Evolutionary conservation across 768 basidiomycete genomes (phyloP), one percentile per base, ranked within the genome.

Genomic region (Multifurca ochricompacta): DNA sequence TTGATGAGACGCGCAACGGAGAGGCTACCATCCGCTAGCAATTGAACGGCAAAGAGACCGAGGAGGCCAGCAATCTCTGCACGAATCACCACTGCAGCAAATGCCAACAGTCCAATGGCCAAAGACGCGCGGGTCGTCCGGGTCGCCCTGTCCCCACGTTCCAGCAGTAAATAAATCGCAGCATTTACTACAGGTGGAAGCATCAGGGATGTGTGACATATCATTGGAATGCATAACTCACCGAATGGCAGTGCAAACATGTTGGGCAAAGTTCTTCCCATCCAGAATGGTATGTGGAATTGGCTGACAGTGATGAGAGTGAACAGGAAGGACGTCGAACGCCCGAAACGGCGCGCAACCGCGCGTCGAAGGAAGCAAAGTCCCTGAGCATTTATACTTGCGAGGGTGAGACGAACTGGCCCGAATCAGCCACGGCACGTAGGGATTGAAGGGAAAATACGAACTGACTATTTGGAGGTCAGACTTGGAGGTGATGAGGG

Each of bases 231-330:
- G 36, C 25, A 32, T 42, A n/a, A 59, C 70, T 21, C 58, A 94
- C 92, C 88, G 41, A 84, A 80, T 2, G 87, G 72, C 16, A 93
- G 70, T 3, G 92, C 92, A 58, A 93, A 83, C 83, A 92, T 95
- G 67, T 98, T 99, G 1, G 96, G 95, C 7, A 98, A 69, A 0
- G 95, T 96, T 50, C 96, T 72, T 2, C 92, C 83, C 75, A 92
- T 89, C 85, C 91, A 98, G 67, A 91, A 99, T 6, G 84, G 83
- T 5, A 94, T 65, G 65, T 98, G 96, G 65, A 96, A 98, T 64
- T 95, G 92, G 0, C 85, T 81, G 59, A 81, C 75, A 3, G 82
- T 81, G n/a, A 96, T 65, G 0, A 93, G 58, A 1, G 78, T 68
- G 66, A 85, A 95, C 62, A 80, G 74, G 14, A 75, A 62, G 13